Percentiles rank a stretch among this genome's conserved stretches.
These are phyloP conservation scores for Penium margaritaceum DNA, from an alignment of 139 green algal genomes.

Conservation along the genomic window DNA sequence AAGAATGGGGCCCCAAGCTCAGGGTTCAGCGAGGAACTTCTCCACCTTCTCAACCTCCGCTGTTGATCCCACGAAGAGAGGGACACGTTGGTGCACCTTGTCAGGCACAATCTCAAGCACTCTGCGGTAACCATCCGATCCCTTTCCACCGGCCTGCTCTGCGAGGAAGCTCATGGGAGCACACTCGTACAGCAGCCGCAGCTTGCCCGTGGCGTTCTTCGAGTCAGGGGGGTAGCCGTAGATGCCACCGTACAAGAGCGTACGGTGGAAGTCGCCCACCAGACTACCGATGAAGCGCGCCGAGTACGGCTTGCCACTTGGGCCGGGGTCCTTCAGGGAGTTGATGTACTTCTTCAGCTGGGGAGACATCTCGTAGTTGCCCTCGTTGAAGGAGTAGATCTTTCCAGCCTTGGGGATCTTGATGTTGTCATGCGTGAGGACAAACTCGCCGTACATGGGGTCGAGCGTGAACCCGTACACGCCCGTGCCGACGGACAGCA, in stretches of 20 bases:
- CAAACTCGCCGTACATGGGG: slow-evolving; percentile 53
- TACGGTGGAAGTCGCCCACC: slow-evolving; percentile 95
- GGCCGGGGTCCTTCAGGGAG: slow-evolving; percentile 28
- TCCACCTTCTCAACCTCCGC: slow-evolving; percentile 93
- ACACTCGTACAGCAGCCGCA: slow-evolving; percentile 96
- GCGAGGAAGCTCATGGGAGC: slow-evolving; percentile 85
- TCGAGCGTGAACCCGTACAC: slow-evolving; percentile 75
- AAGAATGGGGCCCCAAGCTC: too few species aligned
- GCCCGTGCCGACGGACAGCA: slow-evolving; percentile 82
- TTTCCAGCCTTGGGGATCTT: slow-evolving; percentile 77
- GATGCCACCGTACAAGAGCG: slow-evolving; percentile 89
- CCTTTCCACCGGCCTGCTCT: slow-evolving; percentile 70
- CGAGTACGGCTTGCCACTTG: slow-evolving; percentile 88
- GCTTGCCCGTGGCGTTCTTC: slow-evolving; percentile 92
- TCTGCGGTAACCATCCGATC: slow-evolving; percentile 61
- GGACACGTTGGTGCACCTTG: slow-evolving; percentile 67
- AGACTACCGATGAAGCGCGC: slow-evolving; percentile 91
- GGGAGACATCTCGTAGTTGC: slow-evolving; percentile 76
- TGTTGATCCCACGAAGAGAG: slow-evolving; percentile 70
- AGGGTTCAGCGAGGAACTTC: slow-evolving; percentile 53
- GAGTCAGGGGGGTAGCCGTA: slow-evolving; percentile 91
- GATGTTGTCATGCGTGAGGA: slow-evolving; percentile 53
- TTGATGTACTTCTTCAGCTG: slow-evolving; percentile 49
- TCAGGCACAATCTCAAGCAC: slow-evolving; percentile 69
- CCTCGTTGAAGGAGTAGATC: slow-evolving; percentile 99